These are phyloP conservation scores for Lizonia empirigonia DNA, from an alignment of 2,329 filamentous ascomycete species.

Conservation along the genomic window DNA sequence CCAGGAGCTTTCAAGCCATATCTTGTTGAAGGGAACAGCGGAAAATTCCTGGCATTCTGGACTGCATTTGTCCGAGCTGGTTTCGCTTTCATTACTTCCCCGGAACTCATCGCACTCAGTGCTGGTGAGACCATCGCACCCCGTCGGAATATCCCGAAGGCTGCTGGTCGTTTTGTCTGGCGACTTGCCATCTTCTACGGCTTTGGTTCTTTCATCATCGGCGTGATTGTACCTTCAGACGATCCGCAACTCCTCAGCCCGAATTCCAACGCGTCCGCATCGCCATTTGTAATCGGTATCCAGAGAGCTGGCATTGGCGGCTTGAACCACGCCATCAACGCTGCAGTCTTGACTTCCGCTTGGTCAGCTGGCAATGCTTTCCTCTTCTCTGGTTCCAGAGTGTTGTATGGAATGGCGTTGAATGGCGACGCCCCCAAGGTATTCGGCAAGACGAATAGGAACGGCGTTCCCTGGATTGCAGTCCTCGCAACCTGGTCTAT, in stretches of 20 bases:
- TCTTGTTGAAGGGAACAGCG: slow-evolving; percentile 61
- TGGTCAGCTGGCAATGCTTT: slow-evolving; percentile 74
- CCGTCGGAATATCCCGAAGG: slow-evolving; percentile 57
- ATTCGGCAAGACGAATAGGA: slow-evolving; percentile 54
- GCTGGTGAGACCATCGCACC: slow-evolving; percentile 45
- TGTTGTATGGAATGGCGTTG: slow-evolving; percentile 56
- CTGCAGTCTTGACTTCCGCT: slow-evolving; percentile 73
- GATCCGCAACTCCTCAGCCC: slow-evolving; percentile 53
- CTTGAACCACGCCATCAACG: slow-evolving; percentile 76
- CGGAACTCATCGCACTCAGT: slow-evolving; percentile 43
- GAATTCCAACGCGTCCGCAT: slow-evolving; percentile 42
- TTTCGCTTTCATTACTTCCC: slow-evolving; percentile 49
- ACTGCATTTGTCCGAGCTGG: slow-evolving; percentile 60
- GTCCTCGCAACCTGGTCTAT: slow-evolving; percentile 50
- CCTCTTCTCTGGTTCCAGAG: slow-evolving; percentile 61
- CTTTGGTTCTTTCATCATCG: slow-evolving; percentile 60
- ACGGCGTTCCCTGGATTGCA: slow-evolving; percentile 50
- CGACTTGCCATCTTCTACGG: slow-evolving; percentile 63
- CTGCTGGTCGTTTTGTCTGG: slow-evolving; percentile 59
- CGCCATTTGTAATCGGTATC: slow-evolving; percentile 68
- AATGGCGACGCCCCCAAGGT: slow-evolving; percentile 59
- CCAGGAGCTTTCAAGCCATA: slow-evolving; percentile 61
- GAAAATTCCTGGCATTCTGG: slow-evolving; percentile 67
- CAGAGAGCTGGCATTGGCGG: slow-evolving; percentile 68
- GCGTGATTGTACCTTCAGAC: slow-evolving; percentile 63